phyloP scores from a whole-genome alignment of 1,284 basidiomycete species.

The Pterulicium gracile region DNA sequence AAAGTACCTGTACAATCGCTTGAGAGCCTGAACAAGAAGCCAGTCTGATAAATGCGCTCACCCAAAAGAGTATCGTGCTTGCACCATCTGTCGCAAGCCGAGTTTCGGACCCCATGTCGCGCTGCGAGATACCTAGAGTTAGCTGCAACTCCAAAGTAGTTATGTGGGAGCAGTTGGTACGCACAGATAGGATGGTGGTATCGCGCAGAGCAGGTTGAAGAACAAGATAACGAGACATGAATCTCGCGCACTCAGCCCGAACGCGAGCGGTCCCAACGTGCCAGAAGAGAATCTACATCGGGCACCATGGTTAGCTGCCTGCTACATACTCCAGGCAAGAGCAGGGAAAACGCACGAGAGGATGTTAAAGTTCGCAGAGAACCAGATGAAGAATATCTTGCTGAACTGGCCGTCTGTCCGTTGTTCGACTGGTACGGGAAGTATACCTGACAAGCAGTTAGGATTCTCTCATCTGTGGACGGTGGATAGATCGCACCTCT shows the following conservation, averaged over 20 bases:
- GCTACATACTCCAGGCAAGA: too few relatives aligned
- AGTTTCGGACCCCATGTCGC: slow-evolving; percentile 80
- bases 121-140: slow-evolving; percentile 31
- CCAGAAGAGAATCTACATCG: slow-evolving; percentile 64
- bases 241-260: slow-evolving; percentile 59
- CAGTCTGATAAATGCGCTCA: slow-evolving; percentile 19
- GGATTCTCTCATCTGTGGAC: slow-evolving; percentile 11
- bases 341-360: slow-evolving; percentile 41
- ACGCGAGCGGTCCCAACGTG: slow-evolving; percentile 58
- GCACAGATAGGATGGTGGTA: slow-evolving; percentile 50
- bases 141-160: slow-evolving; percentile 1
- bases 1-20: slow-evolving; percentile 40
- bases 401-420: slow-evolving; percentile 53
- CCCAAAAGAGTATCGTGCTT: slow-evolving; percentile 73
- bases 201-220: slow-evolving; percentile 53
- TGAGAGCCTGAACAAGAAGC: background rate
- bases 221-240: slow-evolving; percentile 68
- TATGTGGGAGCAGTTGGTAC: slow-evolving; percentile 13
- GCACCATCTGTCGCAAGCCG: slow-evolving; percentile 84
- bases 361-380: slow-evolving; percentile 65
- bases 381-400: slow-evolving; percentile 71
- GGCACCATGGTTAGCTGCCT: background rate
- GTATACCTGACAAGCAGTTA: slow-evolving; percentile 31
- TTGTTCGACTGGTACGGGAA: slow-evolving; percentile 36
- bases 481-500: background rate